Base-by-base conservation (phyloP, 768 basidiomycete species). In the Russula sp. region DNA sequence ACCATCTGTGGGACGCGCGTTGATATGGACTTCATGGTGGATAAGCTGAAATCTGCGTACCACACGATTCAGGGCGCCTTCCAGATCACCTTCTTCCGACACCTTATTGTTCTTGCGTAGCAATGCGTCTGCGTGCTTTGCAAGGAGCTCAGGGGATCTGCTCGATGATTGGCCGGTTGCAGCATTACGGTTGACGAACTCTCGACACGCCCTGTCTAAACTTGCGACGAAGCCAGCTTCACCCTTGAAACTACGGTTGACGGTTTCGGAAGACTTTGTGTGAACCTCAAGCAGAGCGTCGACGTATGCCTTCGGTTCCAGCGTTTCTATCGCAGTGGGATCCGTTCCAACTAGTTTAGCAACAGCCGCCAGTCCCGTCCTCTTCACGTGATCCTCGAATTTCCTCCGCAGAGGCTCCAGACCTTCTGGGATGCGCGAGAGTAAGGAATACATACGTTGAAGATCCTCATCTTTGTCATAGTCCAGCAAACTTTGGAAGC, bases 341-440 rank as follows among this genome's bases (percentile, higher is more conserved):
- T 85, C 86, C 48, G 79, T 80, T 54, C 83, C 76, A 10, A 78
- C 77, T 32, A 87, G 72, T 70, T 87, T 90, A 50, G 86, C 83
- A 29, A 98, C 88, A 1, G 92, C 88, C 32, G 83, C 82, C 61
- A 91, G 73, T 34, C 96, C 96, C 14, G 90, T 84, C 69, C 85
- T 83, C 81, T 96, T 97, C 71, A 98, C 96, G 73, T 97, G 94
- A 67, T 90, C 87, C 75, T 95, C 95, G 70, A 98, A 99, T 70
- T 84, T 87, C 79, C 89, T 90, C 69, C 93, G 83, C 57, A 98
- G 75, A 0, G 93, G 94, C 68, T 96, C 92, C 60, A 98, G 77
- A 7, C 95, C 96, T 67, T 93, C 87, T 18, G 85, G 84, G 62
- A 98, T 95, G 38, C 95, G 88, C 13, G 89, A 86, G 25, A 98